Evolutionary conservation across 768 basidiomycete genomes (phyloP).

Genomic region (Gloeostereum incarnatum): DNA sequence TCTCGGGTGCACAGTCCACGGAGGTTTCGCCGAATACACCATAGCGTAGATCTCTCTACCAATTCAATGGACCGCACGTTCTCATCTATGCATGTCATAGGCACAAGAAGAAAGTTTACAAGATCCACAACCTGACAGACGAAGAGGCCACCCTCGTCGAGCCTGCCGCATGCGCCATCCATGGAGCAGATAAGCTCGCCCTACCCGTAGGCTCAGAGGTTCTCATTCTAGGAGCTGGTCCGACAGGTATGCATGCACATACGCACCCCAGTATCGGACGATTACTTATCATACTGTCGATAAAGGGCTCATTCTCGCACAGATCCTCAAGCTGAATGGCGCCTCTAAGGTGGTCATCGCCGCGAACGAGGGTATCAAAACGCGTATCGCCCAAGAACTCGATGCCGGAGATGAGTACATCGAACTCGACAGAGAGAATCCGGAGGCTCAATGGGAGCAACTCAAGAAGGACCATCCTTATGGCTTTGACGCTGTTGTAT

Average conservation of each 20-base stretch:
- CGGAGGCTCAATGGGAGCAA: constrained; percentile 71
- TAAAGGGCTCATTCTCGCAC: constrained; percentile 74
- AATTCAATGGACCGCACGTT: too few relatives aligned
- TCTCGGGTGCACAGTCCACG: constrained; percentile 52
- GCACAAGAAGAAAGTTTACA: constrained; percentile 58
- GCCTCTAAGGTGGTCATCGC: constrained; percentile 76
- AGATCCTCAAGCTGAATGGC: constrained; percentile 82
- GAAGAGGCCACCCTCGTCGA: constrained; percentile 73
- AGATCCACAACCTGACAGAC: constrained; percentile 66
- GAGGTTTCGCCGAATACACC: constrained; percentile 72
- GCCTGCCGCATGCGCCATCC: constrained; percentile 72
- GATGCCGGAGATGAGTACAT: constrained; percentile 80
- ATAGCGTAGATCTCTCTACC: too few relatives aligned
- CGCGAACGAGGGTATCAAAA: constrained; percentile 87
- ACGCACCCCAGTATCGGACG: background rate
- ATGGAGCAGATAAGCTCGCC: constrained; percentile 68
- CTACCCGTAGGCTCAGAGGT: constrained; percentile 63
- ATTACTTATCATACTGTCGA: background rate
- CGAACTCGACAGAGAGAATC: constrained; percentile 70
- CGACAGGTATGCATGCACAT: constrained; percentile 34
- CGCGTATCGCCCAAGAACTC: constrained; percentile 73
- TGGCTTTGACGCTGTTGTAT: constrained; percentile 79
- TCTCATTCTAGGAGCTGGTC: constrained; percentile 69
- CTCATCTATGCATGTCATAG: too few relatives aligned
- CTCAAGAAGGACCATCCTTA: constrained; percentile 76